Base-by-base conservation (phyloP, 2,329 filamentous ascomycete species). In the Volutella citrinella region DNA sequence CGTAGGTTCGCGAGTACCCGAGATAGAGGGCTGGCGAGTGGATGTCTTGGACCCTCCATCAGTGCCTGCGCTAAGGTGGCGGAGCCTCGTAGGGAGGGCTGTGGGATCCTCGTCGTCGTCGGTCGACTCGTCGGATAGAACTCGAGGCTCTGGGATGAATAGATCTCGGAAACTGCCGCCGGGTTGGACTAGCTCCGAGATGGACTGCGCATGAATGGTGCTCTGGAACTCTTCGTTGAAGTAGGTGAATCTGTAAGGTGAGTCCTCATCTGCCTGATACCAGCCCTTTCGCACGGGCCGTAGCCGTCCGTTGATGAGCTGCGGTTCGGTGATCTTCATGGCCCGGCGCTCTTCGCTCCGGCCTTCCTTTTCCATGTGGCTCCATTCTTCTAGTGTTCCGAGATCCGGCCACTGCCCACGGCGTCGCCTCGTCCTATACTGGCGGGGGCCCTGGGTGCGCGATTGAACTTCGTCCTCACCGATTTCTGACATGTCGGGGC, bases 181-280 rank as follows among this genome's bases (percentile, higher is more conserved):
- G 1, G 87, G 82, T 48, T 95, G 89, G 8, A 94, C 76, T 14
- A 98, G 74, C 58, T 96, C 93, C 4, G 89, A 95, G 37, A 98
- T 95, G 1, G 85, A 93, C 61, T 95, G 87, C 40, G 89, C 93
- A 61, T 98, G 93, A 42, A 98, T 94, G 1, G 93, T 98, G 60
- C 87, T 94, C 52, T 88, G 84, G 36, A 97, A 88, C 44, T 95
- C 88, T 57, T 97, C 93, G 60, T 97, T 97, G 72, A 98, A 98
- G 61, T 98, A 98, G 0, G 93, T 97, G 60, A 96, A 98, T 17
- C 93, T 79, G 59, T 94, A 97, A 0, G 93, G 93, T 0, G 84
- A 80, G 46, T 96, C 91, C 41, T 95, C 90, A 45, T 93, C 87
- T 33, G 87, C 81, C 23, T 84, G 78, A 58, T 88, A 91, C 91